A percentile compares a stretch with the other conserved stretches of the same genome.
Conservation (phyloP, 345 rosid species). For the Euphorbia peplus region DNA sequence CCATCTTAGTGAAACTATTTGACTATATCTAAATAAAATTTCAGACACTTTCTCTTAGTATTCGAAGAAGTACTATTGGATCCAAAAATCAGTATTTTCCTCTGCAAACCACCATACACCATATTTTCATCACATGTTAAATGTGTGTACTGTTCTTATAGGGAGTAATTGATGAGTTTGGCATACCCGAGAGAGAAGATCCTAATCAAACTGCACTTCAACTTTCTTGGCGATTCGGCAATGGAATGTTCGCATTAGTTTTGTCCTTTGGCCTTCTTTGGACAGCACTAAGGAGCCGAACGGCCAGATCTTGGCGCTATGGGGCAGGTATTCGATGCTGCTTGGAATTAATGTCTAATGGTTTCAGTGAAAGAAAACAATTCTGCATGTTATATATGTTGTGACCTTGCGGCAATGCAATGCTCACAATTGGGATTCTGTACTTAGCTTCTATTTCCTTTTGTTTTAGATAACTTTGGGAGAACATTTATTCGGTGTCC, state of each 20-base stretch:
- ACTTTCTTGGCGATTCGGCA: constrained; percentile 85
- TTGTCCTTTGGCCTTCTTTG: constrained; percentile 73
- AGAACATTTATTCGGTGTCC: background rate
- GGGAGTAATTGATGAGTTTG: constrained; percentile 90
- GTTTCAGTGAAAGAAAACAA: background rate
- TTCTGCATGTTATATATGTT: background rate
- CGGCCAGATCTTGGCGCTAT: constrained; percentile 88
- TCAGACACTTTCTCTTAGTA: background rate
- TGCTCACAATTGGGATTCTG: background rate
- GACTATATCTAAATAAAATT: constrained; percentile 1
- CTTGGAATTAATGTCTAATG: background rate
- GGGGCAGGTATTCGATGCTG: constrained; percentile 56
- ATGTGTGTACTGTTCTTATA: constrained; percentile 19
- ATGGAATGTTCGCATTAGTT: constrained; percentile 90
- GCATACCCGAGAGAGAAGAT: constrained; percentile 72
- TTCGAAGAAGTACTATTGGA: background rate
- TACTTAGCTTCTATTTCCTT: constrained; percentile 11
- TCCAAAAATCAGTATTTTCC: background rate
- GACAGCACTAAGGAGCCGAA: constrained; percentile 70
- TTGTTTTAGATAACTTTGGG: constrained; percentile 2
- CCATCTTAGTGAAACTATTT: constrained; percentile 3
- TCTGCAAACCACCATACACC: background rate
- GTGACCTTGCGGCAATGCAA: background rate
- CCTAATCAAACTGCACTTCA: constrained; percentile 54
- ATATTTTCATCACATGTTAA: background rate